These are phyloP conservation scores for Pythium scleroteichum DNA, from an alignment of 352 stramenopile species.

Conservation along the genomic window DNA sequence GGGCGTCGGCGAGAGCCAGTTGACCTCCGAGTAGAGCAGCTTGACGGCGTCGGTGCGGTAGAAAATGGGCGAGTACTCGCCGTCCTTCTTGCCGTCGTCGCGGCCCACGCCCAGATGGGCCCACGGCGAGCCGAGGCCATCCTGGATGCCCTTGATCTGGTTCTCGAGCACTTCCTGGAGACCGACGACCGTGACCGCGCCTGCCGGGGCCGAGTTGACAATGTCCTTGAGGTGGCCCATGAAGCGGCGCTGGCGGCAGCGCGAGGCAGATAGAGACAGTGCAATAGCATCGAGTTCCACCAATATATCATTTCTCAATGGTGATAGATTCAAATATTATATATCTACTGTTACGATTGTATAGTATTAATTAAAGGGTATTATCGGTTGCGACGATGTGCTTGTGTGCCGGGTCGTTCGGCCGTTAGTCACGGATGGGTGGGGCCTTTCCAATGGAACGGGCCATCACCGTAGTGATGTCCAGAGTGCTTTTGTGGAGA, in stretches of 20 bases:
- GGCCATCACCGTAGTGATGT: too few species aligned
- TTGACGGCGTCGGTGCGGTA: constrained; percentile 18
- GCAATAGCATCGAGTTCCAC: too few species aligned
- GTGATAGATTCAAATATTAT: too few species aligned
- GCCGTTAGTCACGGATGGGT: too few species aligned
- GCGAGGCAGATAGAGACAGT: constrained; percentile 2
- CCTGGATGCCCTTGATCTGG: constrained; percentile 22
- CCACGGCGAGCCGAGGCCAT: constrained; percentile 14
- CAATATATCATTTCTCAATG: too few species aligned
- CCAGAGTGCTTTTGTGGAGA: too few species aligned
- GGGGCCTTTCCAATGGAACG: too few species aligned
- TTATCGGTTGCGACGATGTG: too few species aligned
- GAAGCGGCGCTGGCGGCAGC: constrained; percentile 12
- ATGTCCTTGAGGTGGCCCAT: constrained; percentile 7
- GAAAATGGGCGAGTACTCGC: constrained; percentile 20
- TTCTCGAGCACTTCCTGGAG: constrained; percentile 25
- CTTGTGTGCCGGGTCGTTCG: too few species aligned
- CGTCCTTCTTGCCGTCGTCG: constrained; percentile 14
- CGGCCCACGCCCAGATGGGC: constrained; percentile 15
- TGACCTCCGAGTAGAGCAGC: constrained; percentile 17
- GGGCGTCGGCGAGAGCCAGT: constrained; percentile 23
- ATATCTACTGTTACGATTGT: too few species aligned
- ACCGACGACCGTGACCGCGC: constrained; percentile 19
- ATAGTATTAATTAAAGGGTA: too few species aligned
- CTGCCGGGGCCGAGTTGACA: constrained; percentile 4